These are phyloP conservation scores for Cinchona pubescens DNA, from an alignment of 257 asterid species.

Conservation along the genomic window DNA sequence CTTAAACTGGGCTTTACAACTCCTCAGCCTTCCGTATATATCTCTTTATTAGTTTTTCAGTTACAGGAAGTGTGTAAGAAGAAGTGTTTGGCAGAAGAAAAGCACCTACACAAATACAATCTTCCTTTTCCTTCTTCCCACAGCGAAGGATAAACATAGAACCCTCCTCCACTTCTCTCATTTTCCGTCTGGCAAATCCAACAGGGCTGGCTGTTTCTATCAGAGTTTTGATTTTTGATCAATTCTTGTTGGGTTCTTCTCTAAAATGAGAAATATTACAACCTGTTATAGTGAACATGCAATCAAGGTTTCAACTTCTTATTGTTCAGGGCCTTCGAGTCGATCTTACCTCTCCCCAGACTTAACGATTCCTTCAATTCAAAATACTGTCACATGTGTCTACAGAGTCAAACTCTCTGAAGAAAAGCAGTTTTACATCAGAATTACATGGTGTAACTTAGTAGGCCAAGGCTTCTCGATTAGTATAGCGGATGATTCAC, in stretches of 20 bases:
- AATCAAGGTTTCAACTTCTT: constrained; percentile 63
- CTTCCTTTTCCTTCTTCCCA: constrained; percentile 34
- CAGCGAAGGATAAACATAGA: constrained; percentile 39
- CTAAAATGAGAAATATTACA: constrained; percentile 62
- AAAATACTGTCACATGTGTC: constrained; percentile 43
- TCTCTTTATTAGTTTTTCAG: constrained; percentile 28
- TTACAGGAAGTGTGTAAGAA: constrained; percentile 30
- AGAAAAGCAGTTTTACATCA: constrained; percentile 37
- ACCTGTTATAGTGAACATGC: constrained; percentile 72
- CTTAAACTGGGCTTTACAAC: constrained; percentile 22
- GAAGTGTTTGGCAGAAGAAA: constrained; percentile 47
- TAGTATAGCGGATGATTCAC: constrained; percentile 38
- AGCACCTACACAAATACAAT: constrained; percentile 29
- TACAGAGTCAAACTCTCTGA: constrained; percentile 50
- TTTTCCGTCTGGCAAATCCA: background rate
- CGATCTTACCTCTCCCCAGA: constrained; percentile 25
- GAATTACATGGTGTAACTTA: constrained; percentile 50
- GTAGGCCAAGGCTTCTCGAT: constrained; percentile 42
- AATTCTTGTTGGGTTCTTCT: background rate
- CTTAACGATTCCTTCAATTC: constrained; percentile 35
- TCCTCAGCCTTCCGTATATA: constrained; percentile 9
- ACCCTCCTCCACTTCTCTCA: background rate
- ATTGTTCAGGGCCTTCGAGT: constrained; percentile 54
- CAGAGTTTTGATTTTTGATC: background rate
- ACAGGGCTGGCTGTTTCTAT: background rate